Conservation (phyloP, 495 filamentous ascomycete species). For the Letharia lupina region DNA sequence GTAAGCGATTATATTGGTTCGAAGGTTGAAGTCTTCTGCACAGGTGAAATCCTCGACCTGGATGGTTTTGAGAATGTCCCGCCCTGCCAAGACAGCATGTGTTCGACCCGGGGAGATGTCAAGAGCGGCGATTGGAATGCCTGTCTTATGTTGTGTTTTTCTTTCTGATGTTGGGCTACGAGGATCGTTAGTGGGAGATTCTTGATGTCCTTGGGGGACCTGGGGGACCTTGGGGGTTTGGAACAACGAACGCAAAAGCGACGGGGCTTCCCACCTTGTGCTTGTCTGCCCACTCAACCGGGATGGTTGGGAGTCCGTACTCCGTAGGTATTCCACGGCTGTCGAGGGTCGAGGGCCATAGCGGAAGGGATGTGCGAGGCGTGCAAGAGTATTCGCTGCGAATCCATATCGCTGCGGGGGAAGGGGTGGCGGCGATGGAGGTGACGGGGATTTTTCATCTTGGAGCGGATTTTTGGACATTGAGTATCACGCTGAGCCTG, state of each 20-base stretch:
- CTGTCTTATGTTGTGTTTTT: conserved; percentile 55
- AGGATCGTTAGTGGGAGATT: conserved; percentile 3
- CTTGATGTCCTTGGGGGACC: conserved; percentile 6
- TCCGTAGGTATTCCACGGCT: conserved; percentile 32
- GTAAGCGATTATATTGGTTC: conserved; percentile 63
- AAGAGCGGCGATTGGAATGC: conserved; percentile 62
- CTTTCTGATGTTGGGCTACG: conserved; percentile 60
- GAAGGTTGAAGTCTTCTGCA: conserved; percentile 71
- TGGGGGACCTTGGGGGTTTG: conserved; percentile 8
- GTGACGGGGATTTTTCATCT: conserved; percentile 31
- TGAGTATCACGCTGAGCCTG: conserved; percentile 32
- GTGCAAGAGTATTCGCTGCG: conserved; percentile 47
- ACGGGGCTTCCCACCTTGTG: conserved; percentile 17
- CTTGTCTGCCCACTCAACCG: conserved; percentile 17
- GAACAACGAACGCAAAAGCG: not conserved
- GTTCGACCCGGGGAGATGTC: conserved; percentile 70
- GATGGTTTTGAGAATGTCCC: conserved; percentile 78
- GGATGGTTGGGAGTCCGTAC: conserved; percentile 8
- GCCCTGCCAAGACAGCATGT: conserved; percentile 71
- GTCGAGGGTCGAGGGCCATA: conserved; percentile 48
- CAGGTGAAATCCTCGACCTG: conserved; percentile 59
- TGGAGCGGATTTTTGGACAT: conserved; percentile 34
- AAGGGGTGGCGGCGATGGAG: conserved; percentile 45
- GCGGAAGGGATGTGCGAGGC: conserved; percentile 51
- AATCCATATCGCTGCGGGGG: conserved; percentile 41